Evolutionary conservation across 306 rosid genomes (phyloP), one percentile per base, ranked within the genome.

Genomic region (Gleditsia sinensis): DNA sequence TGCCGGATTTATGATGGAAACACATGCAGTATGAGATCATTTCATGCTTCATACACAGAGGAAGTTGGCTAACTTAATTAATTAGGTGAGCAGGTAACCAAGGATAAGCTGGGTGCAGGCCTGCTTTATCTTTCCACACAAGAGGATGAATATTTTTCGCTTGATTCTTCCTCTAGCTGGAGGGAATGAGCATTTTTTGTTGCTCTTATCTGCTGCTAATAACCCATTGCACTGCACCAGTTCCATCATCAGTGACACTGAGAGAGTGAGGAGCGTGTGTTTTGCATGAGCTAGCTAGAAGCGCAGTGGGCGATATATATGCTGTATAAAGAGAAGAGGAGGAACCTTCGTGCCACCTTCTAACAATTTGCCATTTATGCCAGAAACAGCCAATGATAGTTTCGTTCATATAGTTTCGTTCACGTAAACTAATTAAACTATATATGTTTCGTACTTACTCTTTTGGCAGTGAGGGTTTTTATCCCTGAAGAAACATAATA

Each of bases 141-240:
- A 0, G 10, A 58, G 71, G 1, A n/a, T 10, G 54, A 81, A 57
- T 3, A 81, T 81, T 55, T 39, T 71, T 59, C 81, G 66, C 68
- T 76, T 76, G 63, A 76, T 57, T 14, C 63, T 57, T 33, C 85
- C 85, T 27, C 84, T 62, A 3, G 23, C 37, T 0, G 71, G 79
- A 32, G 67, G 81, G 21, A 19, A 13, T 11, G 10, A 7, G 24
- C 67, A 13, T 3, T 10, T 40, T 21, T 9, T 48, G 10, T 33
- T 51, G 25, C 17, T 33, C 67, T 54, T 54, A 24, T 30, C 11
- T 60, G 45, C 67, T 59, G 13, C 24, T 16, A 32, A 43, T 16
- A 32, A 43, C 36, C 59, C 19, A 3, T 3, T 16, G 40, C 27
- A 24, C 36, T 30, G 12, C 49, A 23, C 11, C 71, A 48, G 9